phyloP scores from a whole-genome alignment of 2,329 filamentous ascomycete species.

The Byssochlamys sp. region DNA sequence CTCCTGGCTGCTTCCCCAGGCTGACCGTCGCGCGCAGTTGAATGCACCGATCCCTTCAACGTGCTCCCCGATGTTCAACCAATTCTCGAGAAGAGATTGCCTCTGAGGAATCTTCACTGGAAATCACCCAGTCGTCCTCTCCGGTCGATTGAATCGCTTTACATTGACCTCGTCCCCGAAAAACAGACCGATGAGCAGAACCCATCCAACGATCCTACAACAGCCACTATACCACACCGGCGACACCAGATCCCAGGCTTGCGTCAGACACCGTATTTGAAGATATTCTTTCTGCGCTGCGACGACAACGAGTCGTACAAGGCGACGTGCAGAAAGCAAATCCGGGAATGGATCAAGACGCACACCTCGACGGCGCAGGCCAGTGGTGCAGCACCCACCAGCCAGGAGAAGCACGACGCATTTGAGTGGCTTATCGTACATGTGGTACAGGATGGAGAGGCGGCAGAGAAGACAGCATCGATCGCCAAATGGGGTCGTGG shows the following conservation, averaged over 20 bases:
- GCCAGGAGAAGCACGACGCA: conserved; percentile 86
- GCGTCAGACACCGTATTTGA: conserved; percentile 85
- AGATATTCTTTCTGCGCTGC: conserved; percentile 78
- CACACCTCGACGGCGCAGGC: conserved; percentile 52
- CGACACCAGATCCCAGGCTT: conserved; percentile 92
- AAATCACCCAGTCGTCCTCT: conserved; percentile 85
- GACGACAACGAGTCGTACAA: conserved; percentile 96
- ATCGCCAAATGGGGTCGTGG: conserved; percentile 68
- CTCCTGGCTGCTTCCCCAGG: conserved; percentile 6
- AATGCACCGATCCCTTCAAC: conserved; percentile 88
- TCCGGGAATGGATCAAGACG: conserved; percentile 84
- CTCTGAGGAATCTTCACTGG: conserved; percentile 89
- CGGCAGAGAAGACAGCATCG: conserved; percentile 55
- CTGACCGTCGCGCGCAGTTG: conserved; percentile 50
- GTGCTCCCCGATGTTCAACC: conserved; percentile 74
- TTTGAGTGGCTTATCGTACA: conserved; percentile 93
- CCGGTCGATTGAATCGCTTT: conserved; percentile 84
- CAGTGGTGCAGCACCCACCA: conserved; percentile 39
- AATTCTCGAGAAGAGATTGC: conserved; percentile 67
- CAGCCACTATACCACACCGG: conserved; percentile 39
- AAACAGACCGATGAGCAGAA: conserved; percentile 33
- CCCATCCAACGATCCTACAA: conserved; percentile 27
- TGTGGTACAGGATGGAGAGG: conserved; percentile 70
- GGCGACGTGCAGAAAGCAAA: conserved; percentile 60
- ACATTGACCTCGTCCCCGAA: conserved; percentile 72